Conservation (phyloP, 202 grass and related monocot species). For the Cymbopogon flexuosus region DNA sequence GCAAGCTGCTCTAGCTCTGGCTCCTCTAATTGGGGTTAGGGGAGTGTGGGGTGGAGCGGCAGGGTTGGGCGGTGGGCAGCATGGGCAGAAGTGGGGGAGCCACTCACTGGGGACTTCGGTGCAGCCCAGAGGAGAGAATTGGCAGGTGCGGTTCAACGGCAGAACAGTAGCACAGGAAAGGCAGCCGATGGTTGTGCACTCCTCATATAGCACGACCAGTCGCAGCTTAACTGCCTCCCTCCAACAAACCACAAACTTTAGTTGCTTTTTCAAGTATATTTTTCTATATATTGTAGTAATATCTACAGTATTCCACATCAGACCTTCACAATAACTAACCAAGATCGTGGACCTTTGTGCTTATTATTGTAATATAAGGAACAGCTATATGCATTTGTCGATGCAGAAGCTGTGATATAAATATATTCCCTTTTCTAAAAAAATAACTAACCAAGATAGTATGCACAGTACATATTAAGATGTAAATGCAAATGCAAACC, state of each 20-base stretch:
- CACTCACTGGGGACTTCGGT: not conserved
- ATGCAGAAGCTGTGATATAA: no score
- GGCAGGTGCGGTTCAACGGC: not conserved
- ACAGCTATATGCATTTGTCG: no score
- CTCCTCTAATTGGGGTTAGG: not conserved
- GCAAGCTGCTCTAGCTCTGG: not conserved
- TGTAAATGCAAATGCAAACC: constrained; percentile 20
- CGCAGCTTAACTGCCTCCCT: not conserved
- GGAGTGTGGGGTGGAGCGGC: not conserved
- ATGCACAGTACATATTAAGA: not conserved
- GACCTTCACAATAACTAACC: not conserved
- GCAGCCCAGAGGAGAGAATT: not conserved
- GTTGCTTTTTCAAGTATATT: constrained; percentile 9
- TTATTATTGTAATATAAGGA: no score
- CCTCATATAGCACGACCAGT: not conserved
- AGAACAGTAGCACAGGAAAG: not conserved
- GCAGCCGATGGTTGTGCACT: not conserved
- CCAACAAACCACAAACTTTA: not conserved
- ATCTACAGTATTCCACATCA: constrained; percentile 10
- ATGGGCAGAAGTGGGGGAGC: not conserved
- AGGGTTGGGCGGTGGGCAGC: not conserved
- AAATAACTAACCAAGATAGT: not conserved
- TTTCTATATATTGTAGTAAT: not conserved
- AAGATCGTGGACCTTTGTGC: not conserved
- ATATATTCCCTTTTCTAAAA: no score